phyloP scores from a whole-genome alignment of 345 rosid species.

The Gossypium sturtianum region DNA sequence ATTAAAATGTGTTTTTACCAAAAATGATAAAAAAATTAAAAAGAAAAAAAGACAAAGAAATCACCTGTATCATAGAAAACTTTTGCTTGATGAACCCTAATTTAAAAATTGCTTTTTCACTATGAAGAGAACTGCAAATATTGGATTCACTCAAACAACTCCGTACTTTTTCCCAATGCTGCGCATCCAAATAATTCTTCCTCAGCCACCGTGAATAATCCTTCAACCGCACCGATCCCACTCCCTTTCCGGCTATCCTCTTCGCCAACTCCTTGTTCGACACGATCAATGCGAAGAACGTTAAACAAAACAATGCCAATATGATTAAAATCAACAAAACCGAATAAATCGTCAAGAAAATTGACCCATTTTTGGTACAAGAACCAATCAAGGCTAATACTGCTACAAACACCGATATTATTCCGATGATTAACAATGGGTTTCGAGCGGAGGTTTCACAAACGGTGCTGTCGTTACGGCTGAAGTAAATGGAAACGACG shows the following conservation, averaged over 20 bases:
- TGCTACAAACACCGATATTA: constrained; percentile 13
- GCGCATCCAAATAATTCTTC: constrained; percentile 11
- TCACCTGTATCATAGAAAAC: constrained; percentile 24
- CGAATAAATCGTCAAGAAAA: constrained; percentile 12
- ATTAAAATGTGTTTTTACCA: too few relatives aligned
- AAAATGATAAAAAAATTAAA: background rate
- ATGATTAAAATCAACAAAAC: constrained; percentile 10
- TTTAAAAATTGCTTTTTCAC: background rate
- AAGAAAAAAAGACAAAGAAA: background rate
- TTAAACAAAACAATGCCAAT: constrained; percentile 6
- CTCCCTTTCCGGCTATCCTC: constrained; percentile 8
- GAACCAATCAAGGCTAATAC: constrained; percentile 19
- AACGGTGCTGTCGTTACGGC: background rate
- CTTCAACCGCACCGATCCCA: constrained; percentile 3
- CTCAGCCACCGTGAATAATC: constrained; percentile 37
- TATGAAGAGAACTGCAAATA: constrained; percentile 20
- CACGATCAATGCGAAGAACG: background rate
- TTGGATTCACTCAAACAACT: constrained; percentile 27
- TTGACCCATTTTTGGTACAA: background rate
- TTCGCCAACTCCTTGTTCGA: constrained; percentile 4
- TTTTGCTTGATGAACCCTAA: constrained; percentile 13
- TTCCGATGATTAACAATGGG: constrained; percentile 15
- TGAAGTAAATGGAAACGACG: constrained; percentile 8
- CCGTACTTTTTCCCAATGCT: constrained; percentile 27
- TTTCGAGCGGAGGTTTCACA: constrained; percentile 11